These are phyloP conservation scores for Phytophthora colocasiae DNA, from an alignment of 352 stramenopile species.

Conservation along the genomic window DNA sequence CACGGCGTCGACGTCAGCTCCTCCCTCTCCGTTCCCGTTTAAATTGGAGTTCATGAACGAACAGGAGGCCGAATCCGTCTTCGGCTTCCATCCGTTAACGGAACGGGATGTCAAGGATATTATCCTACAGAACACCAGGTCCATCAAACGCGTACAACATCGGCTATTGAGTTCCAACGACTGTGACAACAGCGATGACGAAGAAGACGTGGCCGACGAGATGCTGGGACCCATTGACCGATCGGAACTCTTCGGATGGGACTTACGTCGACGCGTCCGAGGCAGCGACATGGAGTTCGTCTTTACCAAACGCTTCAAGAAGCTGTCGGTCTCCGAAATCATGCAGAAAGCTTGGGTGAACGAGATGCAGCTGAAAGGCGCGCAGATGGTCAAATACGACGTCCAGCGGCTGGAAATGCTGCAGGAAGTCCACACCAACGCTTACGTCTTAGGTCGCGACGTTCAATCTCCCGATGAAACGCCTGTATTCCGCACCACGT, in stretches of 20 bases:
- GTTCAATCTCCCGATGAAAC: conserved; percentile 49
- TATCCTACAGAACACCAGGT: conserved; percentile 46
- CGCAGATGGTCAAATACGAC: conserved; percentile 58
- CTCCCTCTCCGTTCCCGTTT: conserved; percentile 30
- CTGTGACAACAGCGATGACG: conserved; percentile 14
- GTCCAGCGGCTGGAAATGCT: conserved; percentile 56
- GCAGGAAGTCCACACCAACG: conserved; percentile 46
- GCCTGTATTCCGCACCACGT: conserved; percentile 54
- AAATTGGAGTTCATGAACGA: conserved; percentile 33
- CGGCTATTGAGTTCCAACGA: conserved; percentile 22
- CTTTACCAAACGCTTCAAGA: conserved; percentile 53
- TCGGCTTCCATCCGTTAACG: conserved; percentile 43
- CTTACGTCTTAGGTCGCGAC: conserved; percentile 55
- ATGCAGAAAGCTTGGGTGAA: conserved; percentile 59
- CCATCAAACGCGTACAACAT: conserved; percentile 42
- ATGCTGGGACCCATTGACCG: conserved; percentile 16
- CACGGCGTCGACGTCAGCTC: conserved; percentile 22
- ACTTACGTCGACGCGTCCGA: conserved; percentile 43
- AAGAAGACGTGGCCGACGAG: conserved; percentile 12
- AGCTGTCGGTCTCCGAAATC: conserved; percentile 41
- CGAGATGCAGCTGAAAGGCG: conserved; percentile 43
- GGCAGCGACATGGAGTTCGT: conserved; percentile 57
- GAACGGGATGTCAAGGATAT: conserved; percentile 48
- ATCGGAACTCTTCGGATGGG: conserved; percentile 58
- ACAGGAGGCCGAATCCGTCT: conserved; percentile 50